These are phyloP conservation scores for Calocybe gambosa DNA, from an alignment of 1,284 basidiomycete species.

Conservation along the genomic window DNA sequence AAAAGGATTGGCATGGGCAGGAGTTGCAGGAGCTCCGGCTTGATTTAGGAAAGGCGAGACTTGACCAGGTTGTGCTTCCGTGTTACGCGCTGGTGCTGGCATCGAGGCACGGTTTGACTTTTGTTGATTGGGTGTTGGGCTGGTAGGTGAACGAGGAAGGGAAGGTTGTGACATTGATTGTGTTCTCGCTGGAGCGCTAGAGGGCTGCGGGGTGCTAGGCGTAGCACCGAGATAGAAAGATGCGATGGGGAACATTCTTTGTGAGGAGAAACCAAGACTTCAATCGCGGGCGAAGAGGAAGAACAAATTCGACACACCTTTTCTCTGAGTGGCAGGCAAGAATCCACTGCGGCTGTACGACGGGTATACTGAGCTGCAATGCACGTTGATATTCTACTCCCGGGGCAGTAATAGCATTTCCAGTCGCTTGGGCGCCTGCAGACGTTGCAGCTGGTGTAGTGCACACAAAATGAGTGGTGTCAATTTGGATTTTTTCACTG, in stretches of 20 bases:
- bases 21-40: slow-evolving; percentile 21
- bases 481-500: slow-evolving; percentile 91
- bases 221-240: slow-evolving; percentile 74
- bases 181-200: slow-evolving; percentile 36
- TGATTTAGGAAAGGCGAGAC: slow-evolving; percentile 38
- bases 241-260: slow-evolving; percentile 82
- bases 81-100: slow-evolving; percentile 44
- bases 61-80: slow-evolving; percentile 29
- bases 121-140: slow-evolving; percentile 25
- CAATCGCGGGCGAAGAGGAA: neutral
- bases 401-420: slow-evolving; percentile 46
- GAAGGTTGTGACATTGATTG: slow-evolving; percentile 75
- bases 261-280: neutral
- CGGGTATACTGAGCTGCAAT: slow-evolving; percentile 82
- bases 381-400: slow-evolving; percentile 89
- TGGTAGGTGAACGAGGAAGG: slow-evolving; percentile 36
- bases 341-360: slow-evolving; percentile 89
- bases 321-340: slow-evolving; percentile 78
- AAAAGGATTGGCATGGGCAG: slow-evolving; percentile 24
- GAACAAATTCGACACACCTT: slow-evolving; percentile 46
- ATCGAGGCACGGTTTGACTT: slow-evolving; percentile 52
- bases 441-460: slow-evolving; percentile 75
- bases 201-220: slow-evolving; percentile 36
- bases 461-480: slow-evolving; percentile 95
- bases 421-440: slow-evolving; percentile 49